phyloP scores from a whole-genome alignment of 768 basidiomycete species.

The Lepiota venenata region DNA sequence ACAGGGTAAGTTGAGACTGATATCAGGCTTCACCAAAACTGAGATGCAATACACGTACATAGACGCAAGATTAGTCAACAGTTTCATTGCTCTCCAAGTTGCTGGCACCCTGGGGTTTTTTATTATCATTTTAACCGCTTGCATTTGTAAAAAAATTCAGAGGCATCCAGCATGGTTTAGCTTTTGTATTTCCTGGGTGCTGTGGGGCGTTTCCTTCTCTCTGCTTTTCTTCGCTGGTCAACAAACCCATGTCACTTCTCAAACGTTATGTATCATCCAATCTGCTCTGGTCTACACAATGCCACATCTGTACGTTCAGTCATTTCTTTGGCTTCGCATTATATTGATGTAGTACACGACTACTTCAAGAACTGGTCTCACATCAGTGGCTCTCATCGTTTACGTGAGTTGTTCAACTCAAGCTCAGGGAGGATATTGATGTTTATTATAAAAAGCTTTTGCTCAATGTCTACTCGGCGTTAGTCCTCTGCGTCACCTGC shows the following conservation, averaged over 20 bases:
- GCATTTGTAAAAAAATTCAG: slow-evolving; percentile 20
- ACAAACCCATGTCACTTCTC: slow-evolving; percentile 20
- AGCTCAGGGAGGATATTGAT: too few species aligned
- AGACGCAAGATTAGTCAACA: slow-evolving; percentile 12
- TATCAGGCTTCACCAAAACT: neutral
- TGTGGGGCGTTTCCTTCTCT: slow-evolving; percentile 27
- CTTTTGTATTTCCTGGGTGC: slow-evolving; percentile 26
- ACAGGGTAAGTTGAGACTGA: neutral
- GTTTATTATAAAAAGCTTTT: neutral
- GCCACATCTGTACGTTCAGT: slow-evolving; percentile 23
- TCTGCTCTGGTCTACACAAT: slow-evolving; percentile 27
- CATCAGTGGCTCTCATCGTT: slow-evolving; percentile 24
- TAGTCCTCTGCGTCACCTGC: neutral
- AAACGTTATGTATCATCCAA: slow-evolving; percentile 25
- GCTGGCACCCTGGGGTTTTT: slow-evolving; percentile 20
- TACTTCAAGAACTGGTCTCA: slow-evolving; percentile 20
- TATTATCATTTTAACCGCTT: slow-evolving; percentile 25
- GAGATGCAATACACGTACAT: too few species aligned
- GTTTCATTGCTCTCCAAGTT: slow-evolving; percentile 26
- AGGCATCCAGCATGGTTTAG: slow-evolving; percentile 30
- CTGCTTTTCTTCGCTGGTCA: slow-evolving; percentile 28
- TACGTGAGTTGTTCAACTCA: slow-evolving; percentile 15
- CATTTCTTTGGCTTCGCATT: too few species aligned
- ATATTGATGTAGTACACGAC: neutral
- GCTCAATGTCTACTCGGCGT: neutral